phyloP scores from a whole-genome alignment of 2,329 filamentous ascomycete genomes.

The Fusarium udum region DNA sequence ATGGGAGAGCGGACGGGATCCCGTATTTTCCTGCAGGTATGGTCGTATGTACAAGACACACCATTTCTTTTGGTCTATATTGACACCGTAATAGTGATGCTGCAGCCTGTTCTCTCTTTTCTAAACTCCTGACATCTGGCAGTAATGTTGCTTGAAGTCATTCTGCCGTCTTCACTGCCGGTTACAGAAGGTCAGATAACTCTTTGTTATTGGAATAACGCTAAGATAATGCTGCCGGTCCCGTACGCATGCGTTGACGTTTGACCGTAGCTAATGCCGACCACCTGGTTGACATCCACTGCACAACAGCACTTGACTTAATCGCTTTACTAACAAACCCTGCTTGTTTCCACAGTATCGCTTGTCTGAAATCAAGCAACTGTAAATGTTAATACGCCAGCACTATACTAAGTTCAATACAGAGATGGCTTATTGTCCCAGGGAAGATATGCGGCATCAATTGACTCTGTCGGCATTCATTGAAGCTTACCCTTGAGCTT shows the following conservation, averaged over 20 bases:
- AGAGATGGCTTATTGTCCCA: background rate
- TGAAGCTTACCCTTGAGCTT: background rate
- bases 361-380: too few relatives aligned
- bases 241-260: background rate
- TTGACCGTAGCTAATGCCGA: accelerated
- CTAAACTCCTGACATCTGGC: too few relatives aligned
- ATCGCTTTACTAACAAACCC: background rate
- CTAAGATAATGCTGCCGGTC: accelerated
- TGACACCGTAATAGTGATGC: accelerated
- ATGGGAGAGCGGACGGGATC: conserved; percentile 13
- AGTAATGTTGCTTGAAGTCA: too few relatives aligned
- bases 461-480: background rate
- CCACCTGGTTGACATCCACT: accelerated
- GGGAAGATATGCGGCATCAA: background rate
- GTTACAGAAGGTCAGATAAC: too few relatives aligned
- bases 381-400: accelerated
- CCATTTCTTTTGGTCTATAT: background rate
- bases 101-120: too few relatives aligned
- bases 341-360: accelerated
- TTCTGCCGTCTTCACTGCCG: background rate
- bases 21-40: background rate
- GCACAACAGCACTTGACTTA: accelerated
- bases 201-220: accelerated
- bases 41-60: background rate
- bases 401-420: accelerated